Evolutionary conservation across 1,284 basidiomycete genomes (phyloP), one percentile per base, ranked within the genome.

Genomic region (Tylopilus sp.): DNA sequence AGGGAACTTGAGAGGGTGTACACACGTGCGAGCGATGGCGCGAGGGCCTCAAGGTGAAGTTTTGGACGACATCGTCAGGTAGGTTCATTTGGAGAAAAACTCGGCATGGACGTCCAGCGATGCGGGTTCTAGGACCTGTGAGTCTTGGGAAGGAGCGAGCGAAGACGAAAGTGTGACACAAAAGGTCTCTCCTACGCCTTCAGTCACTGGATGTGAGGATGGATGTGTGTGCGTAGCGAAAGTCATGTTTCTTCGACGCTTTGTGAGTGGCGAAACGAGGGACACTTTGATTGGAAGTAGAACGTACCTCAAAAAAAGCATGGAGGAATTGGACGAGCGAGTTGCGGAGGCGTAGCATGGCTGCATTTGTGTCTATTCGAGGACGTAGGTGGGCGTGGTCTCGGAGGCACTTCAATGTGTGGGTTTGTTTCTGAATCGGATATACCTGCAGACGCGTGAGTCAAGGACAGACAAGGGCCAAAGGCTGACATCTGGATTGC

Each of bases 31-130:
- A 98, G 80, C 0, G 95, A 88, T 12, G 89, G 86, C 4, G 94
- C 89, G 57, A 97, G 84, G 3, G 95, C 93, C 79, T 99, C 97
- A 39, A 99, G 90, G 75, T 99, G 97, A 6, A 99, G 87, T 80
- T 29, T 99, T 98, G 32, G 95, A 92, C 1, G 95, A 97, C 4
- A 99, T 97, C 1, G 96, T 98, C 39, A 99, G 86, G 77, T 94
- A 95, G n/a, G 95, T 90, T 0, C 92, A 88, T 22, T 83, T 84
- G 26, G 84, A 83, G 79, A 94, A 94, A 79, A 93, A 94, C 70
- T 89, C 89, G 44, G 73, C 18, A 63, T 70, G 53, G 39, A 69
- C 26, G 52, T 75, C 61, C 24, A 73, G 59, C 53, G 68, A 49
- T 13, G 53, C 49, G 10, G 24, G n/a, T 53, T 36, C 58, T 13